Evolutionary conservation across 2,329 filamentous ascomycete genomes (phyloP).

Genomic region (Aureobasidium melanogenum): DNA sequence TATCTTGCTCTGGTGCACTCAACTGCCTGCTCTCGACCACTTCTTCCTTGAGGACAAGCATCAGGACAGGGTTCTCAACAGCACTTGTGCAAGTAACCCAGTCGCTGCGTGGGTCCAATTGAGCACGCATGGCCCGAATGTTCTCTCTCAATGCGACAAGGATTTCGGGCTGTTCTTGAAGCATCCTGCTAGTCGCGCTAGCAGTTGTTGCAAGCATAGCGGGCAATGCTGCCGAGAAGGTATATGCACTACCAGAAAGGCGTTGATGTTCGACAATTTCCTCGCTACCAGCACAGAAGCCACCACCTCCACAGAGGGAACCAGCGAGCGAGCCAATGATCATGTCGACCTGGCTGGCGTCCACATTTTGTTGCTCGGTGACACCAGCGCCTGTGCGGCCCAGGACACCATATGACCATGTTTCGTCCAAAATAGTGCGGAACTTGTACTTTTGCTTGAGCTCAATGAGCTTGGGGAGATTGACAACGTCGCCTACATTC

Average conservation of each 20-base stretch:
- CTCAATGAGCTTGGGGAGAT: conserved; percentile 84
- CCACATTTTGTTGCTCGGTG: conserved; percentile 94
- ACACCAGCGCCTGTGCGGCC: conserved; percentile 85
- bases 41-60: conserved; percentile 76
- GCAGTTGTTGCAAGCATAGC: conserved; percentile 93
- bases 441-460: conserved; percentile 97
- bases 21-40: conserved; percentile 64
- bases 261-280: conserved; percentile 96
- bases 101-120: conserved; percentile 86
- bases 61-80: conserved; percentile 76
- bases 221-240: conserved; percentile 88
- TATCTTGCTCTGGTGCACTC: conserved; percentile 68
- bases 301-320: conserved; percentile 82
- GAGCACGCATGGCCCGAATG: conserved; percentile 72
- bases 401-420: conserved; percentile 91
- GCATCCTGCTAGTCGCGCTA: conserved; percentile 76
- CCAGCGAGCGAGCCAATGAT: conserved; percentile 88
- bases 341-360: conserved; percentile 90
- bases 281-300: conserved; percentile 85
- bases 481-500: conserved; percentile 72
- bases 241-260: conserved; percentile 85
- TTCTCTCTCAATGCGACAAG: conserved; percentile 74
- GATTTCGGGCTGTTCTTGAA: conserved; percentile 81
- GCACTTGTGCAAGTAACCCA: conserved; percentile 80
- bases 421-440: conserved; percentile 93